phyloP scores from a whole-genome alignment of 345 rosid genomes.

The Firmiana major region DNA sequence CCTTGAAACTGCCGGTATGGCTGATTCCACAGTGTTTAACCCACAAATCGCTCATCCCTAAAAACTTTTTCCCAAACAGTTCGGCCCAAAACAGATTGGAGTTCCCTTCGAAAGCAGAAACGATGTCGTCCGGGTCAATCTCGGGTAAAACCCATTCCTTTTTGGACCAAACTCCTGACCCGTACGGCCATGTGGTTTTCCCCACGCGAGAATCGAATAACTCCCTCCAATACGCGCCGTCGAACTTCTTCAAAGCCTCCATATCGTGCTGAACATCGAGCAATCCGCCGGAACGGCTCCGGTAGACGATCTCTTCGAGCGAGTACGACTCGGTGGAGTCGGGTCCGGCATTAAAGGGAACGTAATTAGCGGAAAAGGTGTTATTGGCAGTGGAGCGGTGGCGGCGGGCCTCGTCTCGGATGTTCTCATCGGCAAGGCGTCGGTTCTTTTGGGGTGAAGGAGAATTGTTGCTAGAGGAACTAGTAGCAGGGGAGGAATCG shows the following conservation, averaged over 20 bases:
- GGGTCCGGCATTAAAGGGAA: constrained; percentile 61
- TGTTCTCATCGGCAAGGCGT: constrained; percentile 45
- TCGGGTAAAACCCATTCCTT: constrained; percentile 91
- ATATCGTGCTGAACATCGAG: constrained; percentile 84
- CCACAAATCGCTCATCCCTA: constrained; percentile 87
- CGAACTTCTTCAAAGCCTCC: constrained; percentile 59
- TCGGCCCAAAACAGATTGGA: constrained; percentile 94
- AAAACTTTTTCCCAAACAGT: constrained; percentile 66
- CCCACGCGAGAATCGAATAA: constrained; percentile 87
- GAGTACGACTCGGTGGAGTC: constrained; percentile 62
- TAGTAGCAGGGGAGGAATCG: constrained; percentile 21
- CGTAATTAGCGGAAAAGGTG: constrained; percentile 68
- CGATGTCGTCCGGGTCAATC: constrained; percentile 77
- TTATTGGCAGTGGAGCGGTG: constrained; percentile 32
- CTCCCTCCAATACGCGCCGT: constrained; percentile 71
- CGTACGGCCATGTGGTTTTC: constrained; percentile 79
- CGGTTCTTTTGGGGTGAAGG: constrained; percentile 33
- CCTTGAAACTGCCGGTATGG: constrained; percentile 92
- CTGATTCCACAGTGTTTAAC: constrained; percentile 92
- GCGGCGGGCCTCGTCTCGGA: constrained; percentile 73
- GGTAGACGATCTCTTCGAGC: constrained; percentile 85
- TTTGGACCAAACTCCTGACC: constrained; percentile 91
- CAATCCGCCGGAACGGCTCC: constrained; percentile 74
- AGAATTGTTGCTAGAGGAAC: constrained; percentile 21
- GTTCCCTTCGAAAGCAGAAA: constrained; percentile 88